These are phyloP conservation scores for Liriodendron chinense DNA, from an alignment of 164 flowering plant genomes.

Conservation along the genomic window DNA sequence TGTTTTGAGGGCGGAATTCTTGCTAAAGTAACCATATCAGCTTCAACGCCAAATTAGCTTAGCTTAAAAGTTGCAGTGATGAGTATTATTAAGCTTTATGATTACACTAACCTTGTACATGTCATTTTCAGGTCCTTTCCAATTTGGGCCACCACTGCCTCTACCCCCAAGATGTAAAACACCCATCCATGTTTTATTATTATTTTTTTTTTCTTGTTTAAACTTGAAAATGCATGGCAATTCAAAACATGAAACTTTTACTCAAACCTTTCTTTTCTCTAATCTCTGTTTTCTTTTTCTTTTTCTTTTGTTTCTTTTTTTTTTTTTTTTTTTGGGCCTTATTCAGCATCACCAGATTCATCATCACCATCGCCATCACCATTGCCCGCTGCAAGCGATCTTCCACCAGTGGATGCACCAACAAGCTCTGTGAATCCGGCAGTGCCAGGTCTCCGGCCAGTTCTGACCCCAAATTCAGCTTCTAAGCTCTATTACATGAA, in stretches of 20 bases:
- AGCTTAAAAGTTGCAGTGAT: background rate
- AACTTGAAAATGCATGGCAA: too few species aligned
- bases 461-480: constrained; percentile 45
- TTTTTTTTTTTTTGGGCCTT: constrained; percentile 16
- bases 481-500: constrained; percentile 25
- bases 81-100: background rate
- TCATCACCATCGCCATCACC: constrained; percentile 38
- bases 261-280: background rate
- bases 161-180: constrained; percentile 43
- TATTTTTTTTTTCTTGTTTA: background rate
- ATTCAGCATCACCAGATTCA: constrained; percentile 32
- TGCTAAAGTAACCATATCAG: background rate
- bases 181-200: background rate
- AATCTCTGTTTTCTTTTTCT: too few species aligned
- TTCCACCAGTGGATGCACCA: constrained; percentile 20
- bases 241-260: background rate
- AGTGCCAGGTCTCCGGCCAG: constrained; percentile 33
- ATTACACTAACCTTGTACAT: background rate
- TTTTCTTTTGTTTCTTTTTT: background rate
- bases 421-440: constrained; percentile 9
- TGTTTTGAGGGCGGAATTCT: background rate
- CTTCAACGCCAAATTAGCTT: background rate
- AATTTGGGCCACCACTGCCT: constrained; percentile 42
- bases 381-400: background rate
- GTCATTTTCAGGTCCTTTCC: constrained; percentile 39